Evolutionary conservation across 1,139 yeast genomes (phyloP).

Genomic region (Hanseniaspora uvarum): DNA sequence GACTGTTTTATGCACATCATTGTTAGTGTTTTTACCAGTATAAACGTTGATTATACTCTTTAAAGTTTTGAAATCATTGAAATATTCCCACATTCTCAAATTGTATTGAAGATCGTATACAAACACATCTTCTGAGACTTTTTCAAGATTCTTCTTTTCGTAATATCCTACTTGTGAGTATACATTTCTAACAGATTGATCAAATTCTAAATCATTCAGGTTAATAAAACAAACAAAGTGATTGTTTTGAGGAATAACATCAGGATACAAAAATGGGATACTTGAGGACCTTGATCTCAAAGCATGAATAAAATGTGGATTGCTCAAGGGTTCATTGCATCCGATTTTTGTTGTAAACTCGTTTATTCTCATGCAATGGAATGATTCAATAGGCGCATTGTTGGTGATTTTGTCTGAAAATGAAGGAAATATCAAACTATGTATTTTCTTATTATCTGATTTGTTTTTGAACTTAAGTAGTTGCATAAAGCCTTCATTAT

Average conservation of each 20-base stretch:
- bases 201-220: slow-evolving; percentile 9
- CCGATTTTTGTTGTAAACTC: slow-evolving; percentile 9
- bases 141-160: background rate
- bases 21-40: background rate
- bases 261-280: slow-evolving; percentile 13
- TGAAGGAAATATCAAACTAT: slow-evolving; percentile 5
- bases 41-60: background rate
- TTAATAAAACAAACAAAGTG: slow-evolving; percentile 15
- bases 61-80: background rate
- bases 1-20: background rate
- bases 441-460: background rate
- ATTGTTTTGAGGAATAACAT: slow-evolving; percentile 10
- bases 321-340: slow-evolving; percentile 6
- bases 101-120: slow-evolving; percentile 1
- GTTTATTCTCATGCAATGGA: slow-evolving; percentile 6
- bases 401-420: slow-evolving; percentile 5
- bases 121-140: background rate
- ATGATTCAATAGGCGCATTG: slow-evolving; percentile 4
- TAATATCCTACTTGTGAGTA: slow-evolving; percentile 14
- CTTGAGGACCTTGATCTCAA: slow-evolving; percentile 12
- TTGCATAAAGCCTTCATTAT: slow-evolving; percentile 11
- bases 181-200: background rate
- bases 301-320: slow-evolving; percentile 5
- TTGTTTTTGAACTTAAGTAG: background rate
- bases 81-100: slow-evolving; percentile 12